phyloP scores from a whole-genome alignment of 176 grass and related monocot genomes.

The Calamus simplicifolius region DNA sequence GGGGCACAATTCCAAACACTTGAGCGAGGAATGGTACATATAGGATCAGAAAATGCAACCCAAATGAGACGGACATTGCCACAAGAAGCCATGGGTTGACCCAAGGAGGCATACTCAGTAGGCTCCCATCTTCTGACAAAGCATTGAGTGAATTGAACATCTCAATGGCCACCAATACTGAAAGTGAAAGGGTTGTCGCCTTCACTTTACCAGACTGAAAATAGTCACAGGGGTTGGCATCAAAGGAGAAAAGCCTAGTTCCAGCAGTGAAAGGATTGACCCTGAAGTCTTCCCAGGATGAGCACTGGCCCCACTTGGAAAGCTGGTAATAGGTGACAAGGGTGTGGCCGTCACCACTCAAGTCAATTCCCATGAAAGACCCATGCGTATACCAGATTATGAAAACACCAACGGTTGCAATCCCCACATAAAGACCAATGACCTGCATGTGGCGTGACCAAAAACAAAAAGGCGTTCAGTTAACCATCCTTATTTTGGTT shows the following conservation, averaged over 20 bases:
- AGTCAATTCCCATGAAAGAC: slow-evolving; percentile 33
- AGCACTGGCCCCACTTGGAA: slow-evolving; percentile 32
- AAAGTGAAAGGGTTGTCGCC: slow-evolving; percentile 43
- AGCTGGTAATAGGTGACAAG: slow-evolving; percentile 32
- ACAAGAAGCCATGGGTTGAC: slow-evolving; percentile 38
- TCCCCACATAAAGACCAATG: slow-evolving; percentile 29
- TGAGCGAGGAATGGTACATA: slow-evolving; percentile 25
- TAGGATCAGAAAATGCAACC: slow-evolving; percentile 27
- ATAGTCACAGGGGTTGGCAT: slow-evolving; percentile 23
- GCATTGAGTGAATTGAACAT: slow-evolving; percentile 47
- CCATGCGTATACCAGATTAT: slow-evolving; percentile 39
- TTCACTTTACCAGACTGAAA: slow-evolving; percentile 30
- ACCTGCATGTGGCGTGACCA: slow-evolving; percentile 16
- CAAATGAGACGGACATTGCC: slow-evolving; percentile 28
- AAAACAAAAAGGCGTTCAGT: not conserved
- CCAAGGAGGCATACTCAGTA: slow-evolving; percentile 32
- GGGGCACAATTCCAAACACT: slow-evolving; percentile 34
- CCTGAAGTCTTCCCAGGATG: slow-evolving; percentile 31
- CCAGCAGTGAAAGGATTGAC: slow-evolving; percentile 23
- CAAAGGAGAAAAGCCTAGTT: slow-evolving; percentile 16
- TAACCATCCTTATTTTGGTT: too few species aligned
- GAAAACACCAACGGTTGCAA: slow-evolving; percentile 34
- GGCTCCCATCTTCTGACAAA: slow-evolving; percentile 35
- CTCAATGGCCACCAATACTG: slow-evolving; percentile 40
- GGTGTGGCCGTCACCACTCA: slow-evolving; percentile 31